Evolutionary conservation across 352 stramenopile genomes (phyloP).

Genomic region (Pythium biforme): DNA sequence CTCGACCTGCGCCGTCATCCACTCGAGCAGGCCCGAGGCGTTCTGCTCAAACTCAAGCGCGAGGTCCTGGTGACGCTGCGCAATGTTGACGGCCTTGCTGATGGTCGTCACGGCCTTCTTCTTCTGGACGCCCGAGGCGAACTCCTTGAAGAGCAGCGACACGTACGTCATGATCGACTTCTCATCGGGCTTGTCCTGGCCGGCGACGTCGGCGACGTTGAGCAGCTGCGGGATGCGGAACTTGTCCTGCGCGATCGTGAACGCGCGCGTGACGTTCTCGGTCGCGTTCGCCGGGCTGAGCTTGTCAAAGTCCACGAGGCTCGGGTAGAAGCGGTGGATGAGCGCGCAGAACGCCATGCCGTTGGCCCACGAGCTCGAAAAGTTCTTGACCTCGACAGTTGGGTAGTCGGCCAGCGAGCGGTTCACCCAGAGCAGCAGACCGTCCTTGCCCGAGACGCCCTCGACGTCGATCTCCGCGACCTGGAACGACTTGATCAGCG

Average conservation of each 20-base stretch:
- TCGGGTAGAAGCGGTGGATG: conserved; percentile 89
- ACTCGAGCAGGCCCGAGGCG: conserved; percentile 70
- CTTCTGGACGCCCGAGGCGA: conserved; percentile 88
- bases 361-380: conserved; percentile 84
- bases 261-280: conserved; percentile 81
- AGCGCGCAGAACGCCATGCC: conserved; percentile 90
- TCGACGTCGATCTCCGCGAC: conserved; percentile 86
- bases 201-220: conserved; percentile 84
- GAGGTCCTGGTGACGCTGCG: conserved; percentile 85
- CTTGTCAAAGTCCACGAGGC: conserved; percentile 80
- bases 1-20: conserved; percentile 66
- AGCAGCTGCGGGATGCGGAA: conserved; percentile 88
- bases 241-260: conserved; percentile 80
- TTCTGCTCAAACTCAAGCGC: conserved; percentile 70
- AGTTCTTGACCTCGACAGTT: conserved; percentile 86
- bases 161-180: conserved; percentile 93
- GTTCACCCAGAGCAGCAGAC: conserved; percentile 89
- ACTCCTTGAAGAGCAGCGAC: conserved; percentile 90
- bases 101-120: conserved; percentile 89
- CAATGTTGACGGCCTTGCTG: conserved; percentile 89
- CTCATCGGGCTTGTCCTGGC: conserved; percentile 84
- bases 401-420: conserved; percentile 84
- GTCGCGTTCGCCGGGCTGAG: conserved; percentile 61
- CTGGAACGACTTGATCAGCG: conserved; percentile 90
- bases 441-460: conserved; percentile 89